These are phyloP conservation scores for Talaromyces sp. DNA, from an alignment of 2,329 filamentous ascomycete species.

Conservation along the genomic window DNA sequence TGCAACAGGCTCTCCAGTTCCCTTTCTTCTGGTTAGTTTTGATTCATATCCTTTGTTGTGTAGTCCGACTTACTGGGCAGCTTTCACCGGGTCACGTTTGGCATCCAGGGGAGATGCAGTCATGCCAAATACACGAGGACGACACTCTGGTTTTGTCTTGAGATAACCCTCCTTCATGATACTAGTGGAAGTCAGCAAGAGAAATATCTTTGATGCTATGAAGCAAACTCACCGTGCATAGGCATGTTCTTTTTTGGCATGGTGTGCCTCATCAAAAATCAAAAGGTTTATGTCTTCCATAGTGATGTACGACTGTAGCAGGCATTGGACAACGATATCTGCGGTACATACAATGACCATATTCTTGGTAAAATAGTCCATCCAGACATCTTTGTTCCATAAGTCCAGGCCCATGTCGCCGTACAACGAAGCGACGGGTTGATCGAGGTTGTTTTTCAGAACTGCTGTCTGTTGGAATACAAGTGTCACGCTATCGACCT, in stretches of 20 bases:
- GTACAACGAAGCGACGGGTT: constrained; percentile 70
- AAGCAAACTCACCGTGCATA: constrained; percentile 64
- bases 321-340: constrained; percentile 75
- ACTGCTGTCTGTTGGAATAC: constrained; percentile 88
- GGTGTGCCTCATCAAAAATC: constrained; percentile 94
- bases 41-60: constrained; percentile 14
- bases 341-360: constrained; percentile 92
- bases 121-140: constrained; percentile 89
- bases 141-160: constrained; percentile 46
- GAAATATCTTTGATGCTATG: too few relatives aligned
- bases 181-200: constrained; percentile 30
- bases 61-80: constrained; percentile 52
- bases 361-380: constrained; percentile 58
- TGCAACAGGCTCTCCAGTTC: constrained; percentile 76
- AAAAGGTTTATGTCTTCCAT: constrained; percentile 86
- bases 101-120: constrained; percentile 93
- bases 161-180: constrained; percentile 88
- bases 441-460: constrained; percentile 74
- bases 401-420: constrained; percentile 65
- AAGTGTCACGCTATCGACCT: constrained; percentile 83
- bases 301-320: constrained; percentile 73
- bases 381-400: constrained; percentile 62
- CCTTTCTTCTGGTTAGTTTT: constrained; percentile 26
- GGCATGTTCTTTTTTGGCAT: constrained; percentile 88
- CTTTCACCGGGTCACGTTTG: constrained; percentile 68